Evolutionary conservation across 2,329 filamentous ascomycete species (phyloP), one percentile per base, ranked within the genome.

Genomic region (Ophiostoma himal-ulmi): DNA sequence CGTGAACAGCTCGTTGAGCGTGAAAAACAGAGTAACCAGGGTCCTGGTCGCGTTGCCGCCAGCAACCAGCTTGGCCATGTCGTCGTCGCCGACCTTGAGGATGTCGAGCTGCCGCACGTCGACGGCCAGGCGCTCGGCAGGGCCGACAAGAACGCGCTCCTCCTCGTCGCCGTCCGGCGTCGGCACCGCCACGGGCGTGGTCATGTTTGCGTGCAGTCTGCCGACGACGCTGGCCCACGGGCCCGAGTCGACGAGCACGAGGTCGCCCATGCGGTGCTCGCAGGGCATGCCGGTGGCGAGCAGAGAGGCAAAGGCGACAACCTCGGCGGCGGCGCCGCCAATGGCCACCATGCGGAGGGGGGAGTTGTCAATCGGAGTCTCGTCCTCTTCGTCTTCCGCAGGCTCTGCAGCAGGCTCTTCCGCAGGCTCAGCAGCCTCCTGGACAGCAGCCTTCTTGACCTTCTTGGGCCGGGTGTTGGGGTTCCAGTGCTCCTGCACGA

Each of bases 1-100:
- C 0, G 91, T 90, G 82, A 97, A 98, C 0, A 99, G 88, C 80
- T 99, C 95, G 78, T 98, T 98, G 66, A 98, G 85, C 0, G 94
- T 97, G 83, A 98, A 99, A 80, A 98, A 87, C 14, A 98, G 81
- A 0, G 94, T 97, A 17, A 96, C 82, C 0, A 97, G 80, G 3
- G 84, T 11, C 85, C 81, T 72, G 62, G 22, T 77, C 60, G 20
- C 72, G 57, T 7, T 77, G 34, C 22, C 36, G 5, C 41, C 60
- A 4, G 48, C 77, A 0, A 82, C 68, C 0, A 81, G 71, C 2
- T 73, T 66, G 0, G 75, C 68, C 39, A 87, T 76, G 4, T 78
- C 74, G 1, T 75, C 73, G 10, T 74, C 72, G 8, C 76, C 76
- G 6, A 88, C 75, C 3, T 75, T 74, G 1, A 90, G 80, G 6